Evolutionary conservation across 1,284 basidiomycete genomes (phyloP).

Genomic region (Trichosporon coremiiforme): DNA sequence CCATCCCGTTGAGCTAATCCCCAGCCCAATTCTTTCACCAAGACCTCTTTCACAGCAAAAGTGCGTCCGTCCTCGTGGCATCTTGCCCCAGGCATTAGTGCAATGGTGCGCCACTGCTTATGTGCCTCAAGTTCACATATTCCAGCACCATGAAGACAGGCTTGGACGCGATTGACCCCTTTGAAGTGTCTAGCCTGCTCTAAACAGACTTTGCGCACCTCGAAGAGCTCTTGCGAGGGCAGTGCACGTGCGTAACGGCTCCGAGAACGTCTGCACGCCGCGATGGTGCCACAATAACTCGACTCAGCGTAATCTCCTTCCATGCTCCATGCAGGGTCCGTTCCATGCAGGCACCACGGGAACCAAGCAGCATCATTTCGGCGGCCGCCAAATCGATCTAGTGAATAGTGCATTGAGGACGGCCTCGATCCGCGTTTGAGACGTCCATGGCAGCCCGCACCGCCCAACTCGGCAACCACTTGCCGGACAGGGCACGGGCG

Average conservation of each 20-base stretch:
- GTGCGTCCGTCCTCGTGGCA: too few species aligned
- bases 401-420: not conserved
- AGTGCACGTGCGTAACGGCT: not conserved
- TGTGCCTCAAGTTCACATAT: too few species aligned
- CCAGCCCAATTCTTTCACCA: too few species aligned
- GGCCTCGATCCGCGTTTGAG: not conserved
- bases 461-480: conserved; percentile 4
- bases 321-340: not conserved
- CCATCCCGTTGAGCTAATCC: too few species aligned
- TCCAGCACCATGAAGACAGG: too few species aligned
- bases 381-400: not conserved
- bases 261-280: not conserved
- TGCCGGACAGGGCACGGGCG: not conserved
- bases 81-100: too few species aligned
- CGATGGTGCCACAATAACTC: not conserved
- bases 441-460: not conserved
- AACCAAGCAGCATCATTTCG: not conserved
- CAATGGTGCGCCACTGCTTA: too few species aligned
- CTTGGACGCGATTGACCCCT: too few species aligned
- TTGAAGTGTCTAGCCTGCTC: too few species aligned
- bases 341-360: not conserved
- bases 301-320: not conserved
- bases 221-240: too few species aligned
- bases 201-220: too few species aligned
- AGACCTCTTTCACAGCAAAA: too few species aligned